Evolutionary conservation across 2,329 filamentous ascomycete species (phyloP), one percentile per base, ranked within the genome.

Genomic region (Neurospora sp.): DNA sequence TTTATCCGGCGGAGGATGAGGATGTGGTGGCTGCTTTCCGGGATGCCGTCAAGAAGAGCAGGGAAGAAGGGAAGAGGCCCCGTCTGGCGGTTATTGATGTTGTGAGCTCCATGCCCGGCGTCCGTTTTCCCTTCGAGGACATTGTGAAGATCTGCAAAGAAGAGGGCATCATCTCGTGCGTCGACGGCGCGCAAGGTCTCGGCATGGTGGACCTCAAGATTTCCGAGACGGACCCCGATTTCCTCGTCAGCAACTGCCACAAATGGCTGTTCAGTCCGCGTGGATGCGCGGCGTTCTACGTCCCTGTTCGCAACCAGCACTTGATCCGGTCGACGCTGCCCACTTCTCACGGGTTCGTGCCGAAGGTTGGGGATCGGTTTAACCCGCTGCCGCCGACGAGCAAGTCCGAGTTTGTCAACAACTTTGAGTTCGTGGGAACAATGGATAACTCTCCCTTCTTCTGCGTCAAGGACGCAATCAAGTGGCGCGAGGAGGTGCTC

Each of bases 201-300:
- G 95, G 95, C 1, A 91, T 96, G 79, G 84, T 97, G 8, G 83
- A 86, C 0, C 79, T 97, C 8, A 87, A 96, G 78, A 80, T 97
- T 15, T 73, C 77, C 0, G 78, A 80, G 4, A 81, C 93, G 2
- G 87, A 93, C 72, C 89, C 93, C 0, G 94, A 97, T 79, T 97
- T 97, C 81, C 92, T 96, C 76, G 86, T 95, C 15, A 90, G 86
- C 69, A 97, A 97, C 78, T 92, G 89, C 75, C 92, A 97, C 82
- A 97, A 97, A 82, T 98, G 95, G 95, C 87, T 97, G 8, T 89
- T 88, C 76, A 87, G 88, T 0, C 95, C 94, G 0, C 88, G 94
- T 39, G 91, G 90, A 17, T 93, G 91, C 77, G 93, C 93, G 2
- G 82, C 96, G 4, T 87, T 97, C 73, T 91, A 96, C 79, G 91